Conservation (phyloP, 2,329 filamentous ascomycete species). For the Epichloe bromicola region DNA sequence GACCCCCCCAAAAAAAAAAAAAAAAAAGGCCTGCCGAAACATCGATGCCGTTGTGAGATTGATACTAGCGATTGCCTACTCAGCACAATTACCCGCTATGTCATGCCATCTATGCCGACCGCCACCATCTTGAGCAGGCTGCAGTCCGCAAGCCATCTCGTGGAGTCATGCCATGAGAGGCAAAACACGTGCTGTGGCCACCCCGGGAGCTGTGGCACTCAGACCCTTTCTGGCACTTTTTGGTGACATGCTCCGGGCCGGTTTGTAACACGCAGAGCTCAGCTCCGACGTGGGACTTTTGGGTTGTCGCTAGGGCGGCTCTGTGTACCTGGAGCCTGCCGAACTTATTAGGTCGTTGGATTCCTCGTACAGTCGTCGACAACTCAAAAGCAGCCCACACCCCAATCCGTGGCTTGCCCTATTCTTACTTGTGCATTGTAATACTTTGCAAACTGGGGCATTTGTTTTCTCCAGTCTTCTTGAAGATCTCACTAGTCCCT, state of each 20-base stretch:
- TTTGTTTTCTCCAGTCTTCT: not conserved
- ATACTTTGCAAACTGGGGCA: not conserved
- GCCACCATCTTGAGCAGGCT: conserved; percentile 9
- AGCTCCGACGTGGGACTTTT: conserved; percentile 11
- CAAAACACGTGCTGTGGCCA: conserved; percentile 9
- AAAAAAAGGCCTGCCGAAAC: conserved; percentile 5
- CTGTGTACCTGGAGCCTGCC: conserved; percentile 5
- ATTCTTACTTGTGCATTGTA: not conserved
- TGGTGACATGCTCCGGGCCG: conserved; percentile 2
- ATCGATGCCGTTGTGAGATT: conserved; percentile 8
- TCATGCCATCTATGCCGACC: conserved; percentile 10
- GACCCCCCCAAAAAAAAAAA: not conserved
- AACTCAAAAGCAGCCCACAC: conserved; percentile 14
- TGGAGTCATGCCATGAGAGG: conserved; percentile 2
- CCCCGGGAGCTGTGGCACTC: conserved; percentile 3
- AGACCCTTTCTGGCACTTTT: conserved; percentile 4
- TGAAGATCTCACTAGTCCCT: not conserved
- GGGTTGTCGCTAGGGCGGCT: conserved; percentile 8
- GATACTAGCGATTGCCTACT: conserved; percentile 6
- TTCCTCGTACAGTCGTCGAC: conserved; percentile 2
- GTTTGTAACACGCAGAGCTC: conserved; percentile 8
- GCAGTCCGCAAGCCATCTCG: conserved; percentile 8
- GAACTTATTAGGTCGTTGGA: conserved; percentile 3
- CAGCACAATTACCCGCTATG: conserved; percentile 7
- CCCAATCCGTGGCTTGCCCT: conserved; percentile 3